Evolutionary conservation across 257 asterid species (phyloP), one percentile per base, ranked within the genome.

Genomic region (Solanum peruvianum): DNA sequence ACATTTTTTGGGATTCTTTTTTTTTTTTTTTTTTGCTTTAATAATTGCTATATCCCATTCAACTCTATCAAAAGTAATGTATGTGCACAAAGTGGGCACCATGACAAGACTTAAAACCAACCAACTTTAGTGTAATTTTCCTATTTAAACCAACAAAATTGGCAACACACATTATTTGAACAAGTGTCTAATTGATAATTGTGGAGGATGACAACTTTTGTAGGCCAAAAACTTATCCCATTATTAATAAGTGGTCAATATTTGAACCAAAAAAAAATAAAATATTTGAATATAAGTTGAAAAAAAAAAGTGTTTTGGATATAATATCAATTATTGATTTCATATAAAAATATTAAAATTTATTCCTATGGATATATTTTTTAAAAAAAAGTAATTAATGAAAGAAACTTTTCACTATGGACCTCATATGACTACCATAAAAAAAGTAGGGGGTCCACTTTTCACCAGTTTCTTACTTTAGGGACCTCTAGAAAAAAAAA

Each of bases 141-240:
- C 25, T 71, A 9, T 70, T 64, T 25, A 11, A 73, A 64, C 82
- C 87, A 25, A 27, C 23, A 41, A 45, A 37, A 73, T 21, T 78
- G 64, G 84, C 16, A 27, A 15, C 49, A 73, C 27, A 72, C 44
- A 73, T 1, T 73, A 37, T 73, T 37, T 73, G 52, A 16, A 86
- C 94, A 89, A 58, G 92, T 86, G 91, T 87, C 83, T 72, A 5
- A 5, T 29, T 35, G 69, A 85, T 71, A 86, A 25, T 71, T 60
- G 62, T 82, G 60, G 82, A 73, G 33, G 13, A 9, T 80, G 85
- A 45, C 42, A 78, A 78, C 7, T 47, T 66, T 78, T 78, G 15
- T 78, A 29, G 27, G 27, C 42, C 42, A 80, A 80, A 80, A 80
- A 80, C 44, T 80, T 16, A 33, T 47, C 18, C 42, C 2, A 9